Evolutionary conservation across 148 eudicot genomes (phyloP).

Genomic region (Camellia granthamiana): DNA sequence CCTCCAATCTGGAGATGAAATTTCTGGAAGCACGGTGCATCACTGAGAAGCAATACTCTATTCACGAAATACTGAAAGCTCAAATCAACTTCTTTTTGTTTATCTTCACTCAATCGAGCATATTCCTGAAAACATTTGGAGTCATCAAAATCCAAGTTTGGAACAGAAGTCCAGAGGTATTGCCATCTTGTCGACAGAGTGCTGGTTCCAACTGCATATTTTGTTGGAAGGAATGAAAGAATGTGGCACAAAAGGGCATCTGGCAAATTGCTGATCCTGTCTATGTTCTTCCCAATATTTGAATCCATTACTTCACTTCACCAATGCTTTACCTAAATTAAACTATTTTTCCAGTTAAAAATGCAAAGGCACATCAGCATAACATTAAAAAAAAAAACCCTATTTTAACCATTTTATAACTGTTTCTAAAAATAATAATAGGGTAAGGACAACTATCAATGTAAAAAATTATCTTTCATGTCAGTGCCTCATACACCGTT

Average conservation of each 20-base stretch:
- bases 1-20: constrained; percentile 5
- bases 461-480: no score
- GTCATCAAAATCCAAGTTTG: constrained; percentile 24
- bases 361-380: not conserved
- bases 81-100: not conserved
- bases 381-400: not conserved
- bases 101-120: not conserved
- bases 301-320: not conserved
- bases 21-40: constrained; percentile 11
- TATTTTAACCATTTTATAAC: not conserved
- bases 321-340: not conserved
- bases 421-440: no score
- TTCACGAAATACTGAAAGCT: constrained; percentile 21
- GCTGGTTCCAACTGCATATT: constrained; percentile 27
- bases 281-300: constrained; percentile 1
- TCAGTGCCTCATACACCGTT: no score
- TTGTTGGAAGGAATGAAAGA: constrained; percentile 29
- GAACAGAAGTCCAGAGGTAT: constrained; percentile 23
- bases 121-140: not conserved
- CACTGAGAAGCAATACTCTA: constrained; percentile 22
- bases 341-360: not conserved
- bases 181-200: constrained; percentile 30
- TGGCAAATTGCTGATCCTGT: constrained; percentile 25
- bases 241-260: constrained; percentile 23
- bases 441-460: no score